phyloP scores from a whole-genome alignment of 2,329 filamentous ascomycete species.

The Aspergillus clavatus region DNA sequence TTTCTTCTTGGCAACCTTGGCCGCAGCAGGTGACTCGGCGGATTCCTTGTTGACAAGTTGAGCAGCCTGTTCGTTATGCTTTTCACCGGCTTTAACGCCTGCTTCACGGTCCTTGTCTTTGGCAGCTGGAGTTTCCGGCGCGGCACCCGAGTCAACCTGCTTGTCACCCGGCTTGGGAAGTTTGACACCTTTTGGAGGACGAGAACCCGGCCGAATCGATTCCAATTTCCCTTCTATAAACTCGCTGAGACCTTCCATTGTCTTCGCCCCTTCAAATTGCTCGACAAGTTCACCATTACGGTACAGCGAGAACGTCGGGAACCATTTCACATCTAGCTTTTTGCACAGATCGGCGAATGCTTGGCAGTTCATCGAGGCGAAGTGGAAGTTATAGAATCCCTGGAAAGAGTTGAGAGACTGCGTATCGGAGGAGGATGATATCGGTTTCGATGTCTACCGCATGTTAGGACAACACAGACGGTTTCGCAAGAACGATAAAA shows the following conservation, averaged over 20 bases:
- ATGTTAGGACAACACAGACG: slow-evolving; percentile 18
- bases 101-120: slow-evolving; percentile 43
- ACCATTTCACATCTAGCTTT: slow-evolving; percentile 62
- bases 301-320: slow-evolving; percentile 73
- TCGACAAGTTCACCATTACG: slow-evolving; percentile 69
- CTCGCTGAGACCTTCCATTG: slow-evolving; percentile 60
- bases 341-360: slow-evolving; percentile 74
- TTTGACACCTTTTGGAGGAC: slow-evolving; percentile 61
- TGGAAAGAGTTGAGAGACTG: slow-evolving; percentile 64
- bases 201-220: slow-evolving; percentile 71
- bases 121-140: slow-evolving; percentile 33
- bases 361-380: slow-evolving; percentile 79
- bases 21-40: slow-evolving; percentile 34
- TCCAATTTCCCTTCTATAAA: slow-evolving; percentile 75
- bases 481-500: slow-evolving; percentile 4
- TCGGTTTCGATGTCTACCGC: slow-evolving; percentile 68
- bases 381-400: slow-evolving; percentile 82
- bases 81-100: slow-evolving; percentile 36
- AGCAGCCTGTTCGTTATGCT: slow-evolving; percentile 38
- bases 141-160: slow-evolving; percentile 41
- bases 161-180: slow-evolving; percentile 67
- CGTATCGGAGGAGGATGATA: slow-evolving; percentile 48
- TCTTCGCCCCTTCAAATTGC: slow-evolving; percentile 61
- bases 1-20: slow-evolving; percentile 47
- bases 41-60: slow-evolving; percentile 20